These are phyloP conservation scores for Tephrocybe sp. DNA, from an alignment of 768 basidiomycete genomes.

Conservation along the genomic window DNA sequence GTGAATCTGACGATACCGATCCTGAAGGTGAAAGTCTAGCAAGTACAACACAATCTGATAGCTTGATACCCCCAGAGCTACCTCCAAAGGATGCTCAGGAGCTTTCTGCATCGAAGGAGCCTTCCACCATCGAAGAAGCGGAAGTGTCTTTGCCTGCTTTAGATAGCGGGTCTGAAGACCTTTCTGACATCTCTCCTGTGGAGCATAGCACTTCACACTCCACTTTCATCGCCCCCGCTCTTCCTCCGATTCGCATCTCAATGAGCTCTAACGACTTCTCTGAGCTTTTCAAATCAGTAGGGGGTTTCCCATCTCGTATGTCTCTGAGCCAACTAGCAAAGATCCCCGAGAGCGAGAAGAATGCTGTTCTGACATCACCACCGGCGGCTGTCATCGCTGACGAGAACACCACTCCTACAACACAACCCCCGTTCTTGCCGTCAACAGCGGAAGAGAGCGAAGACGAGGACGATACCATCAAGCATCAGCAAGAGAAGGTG, in stretches of 20 bases:
- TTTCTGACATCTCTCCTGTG: constrained; percentile 60
- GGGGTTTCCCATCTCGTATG: constrained; percentile 46
- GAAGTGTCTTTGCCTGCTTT: constrained; percentile 26
- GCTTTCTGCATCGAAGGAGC: not conserved
- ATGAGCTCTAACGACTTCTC: constrained; percentile 82
- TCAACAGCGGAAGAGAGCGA: constrained; percentile 13
- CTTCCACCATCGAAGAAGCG: constrained; percentile 15
- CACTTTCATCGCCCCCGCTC: constrained; percentile 83
- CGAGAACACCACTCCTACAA: constrained; percentile 25
- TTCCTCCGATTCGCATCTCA: constrained; percentile 91
- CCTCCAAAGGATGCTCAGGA: constrained; percentile 43
- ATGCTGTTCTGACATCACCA: constrained; percentile 31
- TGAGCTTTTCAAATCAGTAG: constrained; percentile 63
- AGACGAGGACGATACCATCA: constrained; percentile 16
- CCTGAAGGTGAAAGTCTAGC: constrained; percentile 47
- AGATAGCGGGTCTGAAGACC: constrained; percentile 44
- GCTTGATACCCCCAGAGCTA: constrained; percentile 36
- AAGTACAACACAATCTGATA: constrained; percentile 15
- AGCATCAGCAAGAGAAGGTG: not conserved
- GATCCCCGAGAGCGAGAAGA: constrained; percentile 32
- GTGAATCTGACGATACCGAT: constrained; percentile 74
- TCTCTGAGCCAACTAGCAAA: constrained; percentile 48
- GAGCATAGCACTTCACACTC: constrained; percentile 67
- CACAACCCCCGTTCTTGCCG: constrained; percentile 22
- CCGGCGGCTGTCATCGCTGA: constrained; percentile 31